phyloP scores from a whole-genome alignment of 2,329 filamentous ascomycete genomes.

The Talaromyces sp. region DNA sequence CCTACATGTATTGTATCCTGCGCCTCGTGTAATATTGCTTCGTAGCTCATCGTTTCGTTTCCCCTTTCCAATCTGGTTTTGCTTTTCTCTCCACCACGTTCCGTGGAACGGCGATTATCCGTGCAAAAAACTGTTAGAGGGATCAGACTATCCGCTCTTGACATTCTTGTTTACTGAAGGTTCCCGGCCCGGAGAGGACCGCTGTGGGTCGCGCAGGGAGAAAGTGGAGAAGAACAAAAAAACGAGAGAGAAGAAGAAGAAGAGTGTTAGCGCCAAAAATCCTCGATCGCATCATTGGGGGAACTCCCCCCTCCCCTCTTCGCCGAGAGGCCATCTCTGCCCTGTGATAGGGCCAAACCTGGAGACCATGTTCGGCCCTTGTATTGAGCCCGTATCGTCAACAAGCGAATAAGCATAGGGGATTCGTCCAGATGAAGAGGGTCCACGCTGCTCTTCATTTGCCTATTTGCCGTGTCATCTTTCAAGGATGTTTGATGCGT shows the following conservation, averaged over 20 bases:
- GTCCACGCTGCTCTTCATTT: conserved; percentile 26
- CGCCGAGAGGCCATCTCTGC: conserved; percentile 12
- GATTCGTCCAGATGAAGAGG: conserved; percentile 23
- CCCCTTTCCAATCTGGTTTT: background rate
- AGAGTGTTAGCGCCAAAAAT: conserved; percentile 15
- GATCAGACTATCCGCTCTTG: conserved; percentile 13
- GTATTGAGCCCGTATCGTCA: conserved; percentile 23
- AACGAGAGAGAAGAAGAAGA: conserved; percentile 15
- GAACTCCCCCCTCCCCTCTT: conserved; percentile 18
- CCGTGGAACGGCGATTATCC: conserved; percentile 12
- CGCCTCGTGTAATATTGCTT: background rate
- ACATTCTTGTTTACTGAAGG: conserved; percentile 27
- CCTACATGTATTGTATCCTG: too few species aligned
- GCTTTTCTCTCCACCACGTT: conserved; percentile 1
- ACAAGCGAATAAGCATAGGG: conserved; percentile 14
- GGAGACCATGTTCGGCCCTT: conserved; percentile 27
- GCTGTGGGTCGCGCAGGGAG: conserved; percentile 23
- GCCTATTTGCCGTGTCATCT: conserved; percentile 23
- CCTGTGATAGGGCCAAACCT: conserved; percentile 23
- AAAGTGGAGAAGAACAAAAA: conserved; percentile 19
- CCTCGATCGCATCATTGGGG: conserved; percentile 22
- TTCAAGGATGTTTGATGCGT: conserved; percentile 24
- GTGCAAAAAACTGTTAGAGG: conserved; percentile 13
- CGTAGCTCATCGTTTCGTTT: background rate
- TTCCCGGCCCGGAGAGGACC: conserved; percentile 30